Percentiles rank a stretch among this genome's conserved stretches.
These are phyloP conservation scores for Microcos paniculata DNA, from an alignment of 345 rosid genomes.

Conservation along the genomic window DNA sequence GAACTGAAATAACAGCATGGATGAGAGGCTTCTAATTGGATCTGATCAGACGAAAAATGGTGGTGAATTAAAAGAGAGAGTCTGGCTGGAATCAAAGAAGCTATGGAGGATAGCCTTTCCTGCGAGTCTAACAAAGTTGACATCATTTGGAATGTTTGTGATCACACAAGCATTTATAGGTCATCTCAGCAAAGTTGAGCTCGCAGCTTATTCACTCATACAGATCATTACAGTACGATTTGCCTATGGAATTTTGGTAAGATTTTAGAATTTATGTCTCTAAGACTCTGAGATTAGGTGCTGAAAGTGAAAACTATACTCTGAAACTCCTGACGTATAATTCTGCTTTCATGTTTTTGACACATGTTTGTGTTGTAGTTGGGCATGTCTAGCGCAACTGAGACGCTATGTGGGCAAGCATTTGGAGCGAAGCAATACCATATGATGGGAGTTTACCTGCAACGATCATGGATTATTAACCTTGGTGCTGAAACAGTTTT, in stretches of 20 bases:
- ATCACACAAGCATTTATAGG: conserved; percentile 63
- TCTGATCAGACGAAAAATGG: conserved; percentile 10
- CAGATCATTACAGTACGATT: conserved; percentile 51
- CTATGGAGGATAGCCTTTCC: conserved; percentile 50
- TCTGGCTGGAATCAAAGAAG: conserved; percentile 45
- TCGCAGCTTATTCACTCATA: conserved; percentile 55
- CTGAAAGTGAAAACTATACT: not conserved
- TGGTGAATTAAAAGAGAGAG: conserved; percentile 21
- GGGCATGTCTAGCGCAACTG: conserved; percentile 59
- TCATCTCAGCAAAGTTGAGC: conserved; percentile 37
- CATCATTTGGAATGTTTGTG: conserved; percentile 45
- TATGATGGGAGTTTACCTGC: conserved; percentile 45
- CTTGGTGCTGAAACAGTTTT: conserved; percentile 32
- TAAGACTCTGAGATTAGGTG: not conserved
- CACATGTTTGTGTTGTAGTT: too few relatives aligned
- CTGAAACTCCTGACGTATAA: not conserved
- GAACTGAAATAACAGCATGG: conserved; percentile 15
- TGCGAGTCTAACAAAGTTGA: conserved; percentile 37
- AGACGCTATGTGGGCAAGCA: conserved; percentile 53
- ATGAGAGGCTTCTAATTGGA: conserved; percentile 23
- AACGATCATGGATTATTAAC: conserved; percentile 50
- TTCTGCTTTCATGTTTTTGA: not conserved
- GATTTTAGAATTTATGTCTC: too few relatives aligned
- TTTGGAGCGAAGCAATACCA: conserved; percentile 49
- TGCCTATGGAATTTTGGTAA: conserved; percentile 47